Evolutionary conservation across 1,284 basidiomycete genomes (phyloP), one percentile per base, ranked within the genome.

Genomic region (Heliocybe sulcata): DNA sequence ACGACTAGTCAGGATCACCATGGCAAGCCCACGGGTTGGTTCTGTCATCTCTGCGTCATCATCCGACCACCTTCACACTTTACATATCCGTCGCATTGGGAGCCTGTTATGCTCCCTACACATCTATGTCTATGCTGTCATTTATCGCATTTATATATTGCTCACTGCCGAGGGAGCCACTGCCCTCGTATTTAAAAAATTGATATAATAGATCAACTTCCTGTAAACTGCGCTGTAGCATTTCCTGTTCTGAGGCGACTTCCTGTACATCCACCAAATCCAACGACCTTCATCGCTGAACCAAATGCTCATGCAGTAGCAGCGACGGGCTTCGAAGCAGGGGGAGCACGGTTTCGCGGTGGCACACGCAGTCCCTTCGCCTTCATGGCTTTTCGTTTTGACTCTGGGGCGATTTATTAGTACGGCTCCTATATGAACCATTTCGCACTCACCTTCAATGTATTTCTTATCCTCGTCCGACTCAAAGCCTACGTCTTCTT

Each of bases 321-420:
- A 49, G 56, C 47, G 23, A 61, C 60, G n/a, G 61, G 50, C 25
- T 59, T 59, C 27, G 61, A 55, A 14, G 60, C 58, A 55, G 58
- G 55, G 25, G 56, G 56, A 31, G 57, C 35, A 55, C 66, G 67
- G 53, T 58, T 59, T 55, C 81, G 79, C 49, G 79, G 77, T 49
- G 77, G 81, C 45, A 81, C 82, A 52, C 81, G 81, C 51, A 89
- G 72, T 49, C 88, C 88, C 67, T 86, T 90, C 19, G 82, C 81
- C 64, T 87, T 90, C 79, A 87, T 82, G 57, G 79, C 79, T 64
- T 77, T 80, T 61, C 87, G 80, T 68, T 83, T 88, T 2, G 79
- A 76, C 67, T 85, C 88, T 91, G 68, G 38, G 61, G 57, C 16
- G 19, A 22, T 23, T 38, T 33, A 53, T 53, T 35, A 61, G 52